Base-by-base conservation (phyloP, 371 early-diverging fungal genomes). In the Mortierella sp. region DNA sequence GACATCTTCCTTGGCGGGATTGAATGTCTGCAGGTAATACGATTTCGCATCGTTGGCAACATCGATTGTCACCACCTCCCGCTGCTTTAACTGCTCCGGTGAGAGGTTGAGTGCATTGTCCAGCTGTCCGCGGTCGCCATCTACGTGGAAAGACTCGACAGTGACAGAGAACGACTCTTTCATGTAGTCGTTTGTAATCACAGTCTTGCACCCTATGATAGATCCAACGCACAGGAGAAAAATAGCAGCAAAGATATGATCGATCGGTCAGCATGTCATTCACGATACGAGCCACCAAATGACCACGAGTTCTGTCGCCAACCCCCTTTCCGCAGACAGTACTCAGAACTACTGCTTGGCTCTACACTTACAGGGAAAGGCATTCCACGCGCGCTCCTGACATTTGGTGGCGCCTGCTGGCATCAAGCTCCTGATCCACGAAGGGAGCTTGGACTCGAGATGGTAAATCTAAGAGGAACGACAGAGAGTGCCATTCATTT, bases 331-430 rank as follows among this genome's bases (percentile, higher is more conserved):
- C 37, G 37, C 37, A 14, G 37, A n/a, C n/a, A n/a, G n/a, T n/a
- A n/a, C n/a, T n/a, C n/a, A n/a, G n/a, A n/a, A n/a, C n/a, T n/a
- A n/a, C n/a, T n/a, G n/a, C n/a, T n/a, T 34, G 37, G 37, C 7
- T 11, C 14, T 14, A 15, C 5, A 41, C 62, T 80, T 87, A 92
- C 90, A 88, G 12, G 93, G 93, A 70, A 91, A 93, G 39, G 90
- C 93, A 72, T 93, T 93, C 93, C 93, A 93, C 44, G 93, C 93
- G 70, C 88, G 88, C 63, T 92, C 92, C 71, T 90, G 86, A 42
- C 91, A 79, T 47, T 86, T 85, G 55, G 91, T 82, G 6, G 90
- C 80, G 12, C 87, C 88, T 44, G 83, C 82, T 19, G 92, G 91
- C 31, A 85, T 82, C 39, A 92, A 28, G 8, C 82, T 80, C 47